These are phyloP conservation scores for Mycena crocata DNA, from an alignment of 768 basidiomycete genomes.

Conservation along the genomic window DNA sequence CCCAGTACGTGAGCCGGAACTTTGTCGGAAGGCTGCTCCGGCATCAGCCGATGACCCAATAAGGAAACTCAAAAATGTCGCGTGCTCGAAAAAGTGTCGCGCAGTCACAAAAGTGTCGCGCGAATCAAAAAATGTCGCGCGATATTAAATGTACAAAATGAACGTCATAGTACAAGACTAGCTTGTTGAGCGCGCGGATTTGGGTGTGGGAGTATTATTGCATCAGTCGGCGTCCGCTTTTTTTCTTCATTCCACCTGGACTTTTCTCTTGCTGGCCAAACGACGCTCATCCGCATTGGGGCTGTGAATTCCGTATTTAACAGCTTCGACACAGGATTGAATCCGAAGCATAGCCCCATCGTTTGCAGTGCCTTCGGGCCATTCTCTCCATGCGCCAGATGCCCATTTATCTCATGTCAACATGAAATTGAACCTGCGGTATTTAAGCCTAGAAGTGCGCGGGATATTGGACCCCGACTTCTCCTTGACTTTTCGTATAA, in stretches of 20 bases:
- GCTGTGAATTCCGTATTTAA: background rate
- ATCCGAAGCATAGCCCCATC: background rate
- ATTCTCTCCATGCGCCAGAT: background rate
- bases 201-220: too few relatives aligned
- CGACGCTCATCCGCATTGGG: background rate
- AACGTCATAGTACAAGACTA: too few relatives aligned
- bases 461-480: background rate
- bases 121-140: too few relatives aligned
- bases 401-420: conserved; percentile 3
- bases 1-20: too few relatives aligned
- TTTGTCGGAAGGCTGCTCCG: too few relatives aligned
- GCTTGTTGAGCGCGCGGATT: too few relatives aligned
- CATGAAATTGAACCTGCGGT: too few relatives aligned
- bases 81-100: background rate
- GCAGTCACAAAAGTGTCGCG: too few relatives aligned
- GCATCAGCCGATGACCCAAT: too few relatives aligned
- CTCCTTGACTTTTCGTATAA: background rate
- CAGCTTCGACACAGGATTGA: background rate
- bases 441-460: background rate
- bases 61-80: background rate
- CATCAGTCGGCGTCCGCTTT: background rate
- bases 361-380: background rate
- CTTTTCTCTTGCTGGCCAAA: background rate
- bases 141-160: too few relatives aligned
- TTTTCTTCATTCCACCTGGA: background rate